These are phyloP conservation scores for Aristolochia fimbriata DNA, from an alignment of 164 flowering plant species.

Conservation along the genomic window DNA sequence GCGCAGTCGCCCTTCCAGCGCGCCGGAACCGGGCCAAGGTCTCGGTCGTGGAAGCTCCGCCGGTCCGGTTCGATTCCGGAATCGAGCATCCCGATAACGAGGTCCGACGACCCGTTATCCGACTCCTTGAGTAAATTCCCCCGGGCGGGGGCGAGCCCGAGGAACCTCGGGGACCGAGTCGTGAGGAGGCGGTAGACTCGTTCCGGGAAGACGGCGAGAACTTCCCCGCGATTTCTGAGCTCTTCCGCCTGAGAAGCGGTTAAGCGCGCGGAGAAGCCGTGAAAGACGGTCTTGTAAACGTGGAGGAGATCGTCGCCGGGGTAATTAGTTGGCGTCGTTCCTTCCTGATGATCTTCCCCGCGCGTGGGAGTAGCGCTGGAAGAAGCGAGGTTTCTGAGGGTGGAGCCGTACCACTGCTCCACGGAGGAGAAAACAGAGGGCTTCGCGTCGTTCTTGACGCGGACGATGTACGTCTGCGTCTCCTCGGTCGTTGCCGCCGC, in stretches of 20 bases:
- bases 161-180: slow-evolving; percentile 38
- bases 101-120: slow-evolving; percentile 36
- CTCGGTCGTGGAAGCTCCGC: slow-evolving; percentile 38
- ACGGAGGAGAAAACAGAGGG: slow-evolving; percentile 28
- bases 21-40: slow-evolving; percentile 33
- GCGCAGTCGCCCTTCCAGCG: slow-evolving; percentile 41
- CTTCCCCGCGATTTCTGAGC: slow-evolving; percentile 14
- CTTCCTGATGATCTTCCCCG: background rate
- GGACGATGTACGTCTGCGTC: slow-evolving; percentile 26
- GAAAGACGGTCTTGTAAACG: slow-evolving; percentile 37
- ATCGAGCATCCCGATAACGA: slow-evolving; percentile 42
- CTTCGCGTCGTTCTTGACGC: slow-evolving; percentile 30
- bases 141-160: slow-evolving; percentile 23
- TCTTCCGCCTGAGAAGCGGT: slow-evolving; percentile 20
- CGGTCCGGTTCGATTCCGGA: slow-evolving; percentile 54
- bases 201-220: slow-evolving; percentile 31
- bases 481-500: background rate
- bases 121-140: slow-evolving; percentile 17
- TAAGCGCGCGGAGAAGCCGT: slow-evolving; percentile 41
- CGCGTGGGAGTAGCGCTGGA: background rate
- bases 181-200: slow-evolving; percentile 27
- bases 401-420: slow-evolving; percentile 41
- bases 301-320: slow-evolving; percentile 17
- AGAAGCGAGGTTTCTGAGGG: slow-evolving; percentile 19
- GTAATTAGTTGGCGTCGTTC: background rate